A percentile compares a stretch with the other conserved stretches of the same genome.
Conservation (phyloP, 1,284 basidiomycete species). For the Xanthoconium separans region DNA sequence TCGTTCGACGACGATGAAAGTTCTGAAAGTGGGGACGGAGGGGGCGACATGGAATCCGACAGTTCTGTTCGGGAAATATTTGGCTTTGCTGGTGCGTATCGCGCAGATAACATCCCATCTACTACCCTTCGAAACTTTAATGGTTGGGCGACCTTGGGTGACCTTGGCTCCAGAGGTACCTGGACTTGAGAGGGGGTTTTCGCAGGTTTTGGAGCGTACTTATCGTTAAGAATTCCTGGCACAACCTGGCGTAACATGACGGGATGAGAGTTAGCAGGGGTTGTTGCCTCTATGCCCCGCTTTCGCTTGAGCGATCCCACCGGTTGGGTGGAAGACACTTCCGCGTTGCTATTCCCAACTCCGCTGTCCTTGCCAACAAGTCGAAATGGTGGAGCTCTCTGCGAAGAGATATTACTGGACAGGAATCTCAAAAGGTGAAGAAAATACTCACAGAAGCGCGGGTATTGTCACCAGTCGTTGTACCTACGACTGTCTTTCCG, state of each 20-base stretch:
- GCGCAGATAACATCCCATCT: slow-evolving; percentile 34
- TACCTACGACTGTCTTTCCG: slow-evolving; percentile 2
- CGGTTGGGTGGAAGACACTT: slow-evolving; percentile 21
- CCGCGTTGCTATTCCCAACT: slow-evolving; percentile 25
- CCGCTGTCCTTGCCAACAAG: slow-evolving; percentile 18
- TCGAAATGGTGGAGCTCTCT: slow-evolving; percentile 13
- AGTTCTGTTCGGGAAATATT: slow-evolving; percentile 5
- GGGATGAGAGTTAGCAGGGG: slow-evolving; percentile 27
- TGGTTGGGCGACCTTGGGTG: slow-evolving; percentile 23
- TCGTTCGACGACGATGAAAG: slow-evolving; percentile 28
- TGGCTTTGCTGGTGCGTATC: slow-evolving; percentile 24
- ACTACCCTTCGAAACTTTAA: slow-evolving; percentile 38
- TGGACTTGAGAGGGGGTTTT: slow-evolving; percentile 15
- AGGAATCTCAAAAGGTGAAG: not conserved
- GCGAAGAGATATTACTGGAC: slow-evolving; percentile 4
- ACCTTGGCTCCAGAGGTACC: slow-evolving; percentile 12
- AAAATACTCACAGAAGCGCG: slow-evolving; percentile 20
- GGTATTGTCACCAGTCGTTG: not conserved
- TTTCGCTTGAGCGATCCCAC: slow-evolving; percentile 42
- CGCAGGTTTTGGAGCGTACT: slow-evolving; percentile 27
- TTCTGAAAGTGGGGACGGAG: slow-evolving; percentile 28
- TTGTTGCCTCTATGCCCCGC: slow-evolving; percentile 32
- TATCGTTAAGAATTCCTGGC: slow-evolving; percentile 35
- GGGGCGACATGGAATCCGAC: not conserved
- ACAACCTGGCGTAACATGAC: slow-evolving; percentile 37